These are phyloP conservation scores for Ustilago shanxiensis DNA, from an alignment of 1,284 basidiomycete species.

Conservation along the genomic window DNA sequence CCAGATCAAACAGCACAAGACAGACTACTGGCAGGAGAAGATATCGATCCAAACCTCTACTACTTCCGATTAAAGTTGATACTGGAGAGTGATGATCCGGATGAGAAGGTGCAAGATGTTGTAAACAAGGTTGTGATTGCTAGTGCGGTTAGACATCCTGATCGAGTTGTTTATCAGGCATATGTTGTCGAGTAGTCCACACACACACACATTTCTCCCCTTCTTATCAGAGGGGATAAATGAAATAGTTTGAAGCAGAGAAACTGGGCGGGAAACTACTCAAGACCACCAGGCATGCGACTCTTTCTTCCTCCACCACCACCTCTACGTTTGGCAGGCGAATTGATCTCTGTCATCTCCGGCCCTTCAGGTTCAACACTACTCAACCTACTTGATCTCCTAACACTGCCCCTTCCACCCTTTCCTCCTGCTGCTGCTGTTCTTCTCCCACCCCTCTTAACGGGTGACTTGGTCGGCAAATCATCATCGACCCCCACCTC, in stretches of 20 bases:
- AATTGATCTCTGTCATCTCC: slow-evolving; percentile 17
- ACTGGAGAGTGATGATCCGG: slow-evolving; percentile 36
- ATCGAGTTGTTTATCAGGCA: slow-evolving; percentile 34
- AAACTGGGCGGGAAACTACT: slow-evolving; percentile 9
- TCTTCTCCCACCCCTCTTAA: slow-evolving; percentile 5
- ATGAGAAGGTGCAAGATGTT: slow-evolving; percentile 30
- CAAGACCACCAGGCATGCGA: slow-evolving; percentile 46
- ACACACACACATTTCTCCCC: not conserved
- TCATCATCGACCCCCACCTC: slow-evolving; percentile 34
- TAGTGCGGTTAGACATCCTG: slow-evolving; percentile 27
- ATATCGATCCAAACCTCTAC: slow-evolving; percentile 31
- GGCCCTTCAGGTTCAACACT: slow-evolving; percentile 34
- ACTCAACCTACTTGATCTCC: slow-evolving; percentile 38
- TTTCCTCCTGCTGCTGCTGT: not conserved
- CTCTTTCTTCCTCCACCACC: slow-evolving; percentile 2
- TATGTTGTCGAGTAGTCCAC: slow-evolving; percentile 32
- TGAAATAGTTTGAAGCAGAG: not conserved
- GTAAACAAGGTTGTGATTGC: slow-evolving; percentile 47
- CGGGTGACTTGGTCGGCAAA: not conserved
- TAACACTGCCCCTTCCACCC: slow-evolving; percentile 13
- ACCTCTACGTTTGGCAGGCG: slow-evolving; percentile 27
- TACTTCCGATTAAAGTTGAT: slow-evolving; percentile 40
- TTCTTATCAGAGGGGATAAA: too few relatives aligned
- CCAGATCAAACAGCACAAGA: slow-evolving; percentile 24
- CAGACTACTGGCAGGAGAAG: slow-evolving; percentile 16